Conservation (phyloP, 768 basidiomycete genomes). For the Hericium rajendrae region DNA sequence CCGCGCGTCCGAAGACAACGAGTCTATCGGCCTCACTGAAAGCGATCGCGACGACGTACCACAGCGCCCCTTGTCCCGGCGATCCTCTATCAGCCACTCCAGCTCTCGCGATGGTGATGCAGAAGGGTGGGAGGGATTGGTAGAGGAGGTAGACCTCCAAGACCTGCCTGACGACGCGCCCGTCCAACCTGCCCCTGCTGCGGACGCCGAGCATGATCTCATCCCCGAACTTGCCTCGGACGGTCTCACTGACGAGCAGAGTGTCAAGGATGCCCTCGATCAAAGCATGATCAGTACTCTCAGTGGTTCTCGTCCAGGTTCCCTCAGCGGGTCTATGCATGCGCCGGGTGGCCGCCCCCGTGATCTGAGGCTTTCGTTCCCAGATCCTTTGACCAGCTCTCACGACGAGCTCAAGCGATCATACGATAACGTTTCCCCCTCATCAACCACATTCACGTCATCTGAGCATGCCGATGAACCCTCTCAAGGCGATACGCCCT, state of each 20-base stretch:
- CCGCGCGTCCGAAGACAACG: conserved; percentile 62
- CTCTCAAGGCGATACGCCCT: conserved; percentile 1
- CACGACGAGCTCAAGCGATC: conserved; percentile 49
- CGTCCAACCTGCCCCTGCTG: conserved; percentile 15
- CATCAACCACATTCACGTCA: conserved; percentile 21
- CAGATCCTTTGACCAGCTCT: conserved; percentile 72
- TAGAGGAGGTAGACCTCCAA: conserved; percentile 53
- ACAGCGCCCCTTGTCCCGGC: conserved; percentile 49
- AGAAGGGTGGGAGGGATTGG: conserved; percentile 72
- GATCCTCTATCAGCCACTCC: conserved; percentile 58
- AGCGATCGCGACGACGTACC: conserved; percentile 49
- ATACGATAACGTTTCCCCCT: conserved; percentile 41
- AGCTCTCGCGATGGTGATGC: conserved; percentile 63
- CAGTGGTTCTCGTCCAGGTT: conserved; percentile 62
- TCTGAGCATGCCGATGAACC: conserved; percentile 15
- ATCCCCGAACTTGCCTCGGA: background rate
- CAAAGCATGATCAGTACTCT: conserved; percentile 79
- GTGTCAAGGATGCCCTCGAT: conserved; percentile 66
- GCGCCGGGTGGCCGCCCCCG: conserved; percentile 49
- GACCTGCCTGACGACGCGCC: conserved; percentile 14
- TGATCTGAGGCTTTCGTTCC: conserved; percentile 74
- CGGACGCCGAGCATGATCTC: conserved; percentile 1
- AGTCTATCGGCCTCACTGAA: conserved; percentile 52
- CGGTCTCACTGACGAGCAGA: conserved; percentile 47
- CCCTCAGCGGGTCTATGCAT: conserved; percentile 32